Percentiles rank a stretch among this genome's conserved stretches.
Conservation (phyloP, 257 asterid genomes). For the Orobanche coerulescens region DNA sequence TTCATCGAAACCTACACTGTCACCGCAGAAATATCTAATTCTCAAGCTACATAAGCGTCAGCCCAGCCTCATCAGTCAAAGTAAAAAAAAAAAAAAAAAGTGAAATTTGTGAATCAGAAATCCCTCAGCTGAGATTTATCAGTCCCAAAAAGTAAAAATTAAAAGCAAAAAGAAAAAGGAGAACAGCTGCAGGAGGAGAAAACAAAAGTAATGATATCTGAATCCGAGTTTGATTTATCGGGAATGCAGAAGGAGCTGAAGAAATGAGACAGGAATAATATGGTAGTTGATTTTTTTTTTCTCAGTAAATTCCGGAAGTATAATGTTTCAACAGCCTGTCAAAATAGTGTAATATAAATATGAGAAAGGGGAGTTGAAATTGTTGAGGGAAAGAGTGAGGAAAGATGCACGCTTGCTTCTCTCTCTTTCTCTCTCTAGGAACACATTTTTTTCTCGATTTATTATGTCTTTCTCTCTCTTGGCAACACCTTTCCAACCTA, state of each 20-base stretch:
- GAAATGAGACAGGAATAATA: neutral
- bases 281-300: neutral
- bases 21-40: slow-evolving; percentile 16
- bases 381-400: slow-evolving; percentile 11
- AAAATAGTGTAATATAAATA: neutral
- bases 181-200: slow-evolving; percentile 14
- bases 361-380: slow-evolving; percentile 24
- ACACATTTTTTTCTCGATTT: neutral
- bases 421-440: neutral
- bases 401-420: neutral
- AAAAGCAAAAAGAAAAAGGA: neutral
- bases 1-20: slow-evolving; percentile 27
- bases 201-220: neutral
- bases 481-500: too few relatives aligned
- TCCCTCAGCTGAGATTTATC: neutral
- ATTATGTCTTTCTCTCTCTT: too few relatives aligned
- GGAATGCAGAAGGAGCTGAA: slow-evolving; percentile 16
- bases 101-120: neutral
- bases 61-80: slow-evolving; percentile 10
- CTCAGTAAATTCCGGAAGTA: slow-evolving; percentile 12
- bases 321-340: slow-evolving; percentile 25
- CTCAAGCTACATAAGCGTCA: slow-evolving; percentile 10
- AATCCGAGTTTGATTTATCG: slow-evolving; percentile 14
- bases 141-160: slow-evolving; percentile 3
- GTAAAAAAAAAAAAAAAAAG: neutral